phyloP scores from a whole-genome alignment of 176 grass and related monocot genomes.

The Oryza meridionalis region DNA sequence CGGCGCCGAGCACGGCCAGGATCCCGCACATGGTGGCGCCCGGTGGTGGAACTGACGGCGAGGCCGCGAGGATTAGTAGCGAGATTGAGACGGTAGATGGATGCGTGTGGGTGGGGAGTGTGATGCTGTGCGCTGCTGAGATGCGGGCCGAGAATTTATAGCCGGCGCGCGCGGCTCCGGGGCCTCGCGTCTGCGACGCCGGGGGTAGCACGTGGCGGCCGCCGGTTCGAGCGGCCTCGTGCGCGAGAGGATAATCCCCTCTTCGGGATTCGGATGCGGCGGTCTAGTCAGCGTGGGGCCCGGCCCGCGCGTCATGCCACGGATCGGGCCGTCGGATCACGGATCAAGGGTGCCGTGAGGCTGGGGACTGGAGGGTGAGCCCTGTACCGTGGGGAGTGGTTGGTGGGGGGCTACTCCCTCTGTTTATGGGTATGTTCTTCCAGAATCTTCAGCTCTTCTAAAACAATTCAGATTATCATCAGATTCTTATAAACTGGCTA shows the following conservation, averaged over 20 bases:
- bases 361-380: background rate
- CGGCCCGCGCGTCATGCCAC: background rate
- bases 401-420: background rate
- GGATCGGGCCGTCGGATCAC: background rate
- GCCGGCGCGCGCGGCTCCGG: slow-evolving; percentile 60
- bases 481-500: no score
- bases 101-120: background rate
- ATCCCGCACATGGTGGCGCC: slow-evolving; percentile 72
- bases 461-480: no score
- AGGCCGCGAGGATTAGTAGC: background rate
- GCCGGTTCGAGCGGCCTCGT: background rate
- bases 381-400: no score
- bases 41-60: background rate
- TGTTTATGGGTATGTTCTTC: no score
- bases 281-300: slow-evolving; percentile 59
- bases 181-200: slow-evolving; percentile 54
- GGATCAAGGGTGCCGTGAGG: background rate
- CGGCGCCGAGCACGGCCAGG: slow-evolving; percentile 70
- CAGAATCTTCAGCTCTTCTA: no score
- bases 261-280: slow-evolving; percentile 22
- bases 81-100: background rate
- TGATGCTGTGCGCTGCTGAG: slow-evolving; percentile 12
- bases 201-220: background rate
- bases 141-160: slow-evolving; percentile 58
- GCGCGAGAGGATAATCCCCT: slow-evolving; percentile 35